Conservation (phyloP, 495 filamentous ascomycete species). For the Aspergillus sclerotioniger region DNA sequence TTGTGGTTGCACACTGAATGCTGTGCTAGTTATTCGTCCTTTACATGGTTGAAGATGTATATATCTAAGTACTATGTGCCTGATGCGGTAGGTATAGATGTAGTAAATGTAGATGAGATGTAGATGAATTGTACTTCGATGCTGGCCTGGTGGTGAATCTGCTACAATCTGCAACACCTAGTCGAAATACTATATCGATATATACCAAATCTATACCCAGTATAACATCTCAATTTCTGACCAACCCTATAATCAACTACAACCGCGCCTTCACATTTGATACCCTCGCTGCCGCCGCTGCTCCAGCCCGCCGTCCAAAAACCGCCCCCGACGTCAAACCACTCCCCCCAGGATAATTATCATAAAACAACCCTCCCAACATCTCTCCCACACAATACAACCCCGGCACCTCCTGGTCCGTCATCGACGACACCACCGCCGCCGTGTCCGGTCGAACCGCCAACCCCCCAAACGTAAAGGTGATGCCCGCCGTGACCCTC, state of each 20-base stretch:
- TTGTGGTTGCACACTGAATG: too few species aligned
- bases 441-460: slow-evolving; percentile 47
- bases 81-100: too few species aligned
- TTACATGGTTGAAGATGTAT: too few species aligned
- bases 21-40: too few species aligned
- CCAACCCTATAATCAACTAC: not conserved
- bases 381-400: slow-evolving; percentile 61
- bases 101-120: too few species aligned
- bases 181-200: too few species aligned
- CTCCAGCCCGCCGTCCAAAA: slow-evolving; percentile 54
- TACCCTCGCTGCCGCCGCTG: slow-evolving; percentile 29
- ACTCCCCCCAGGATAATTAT: slow-evolving; percentile 64
- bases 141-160: too few species aligned
- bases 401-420: slow-evolving; percentile 44
- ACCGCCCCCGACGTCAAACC: slow-evolving; percentile 59
- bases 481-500: slow-evolving; percentile 58
- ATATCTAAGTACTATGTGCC: too few species aligned
- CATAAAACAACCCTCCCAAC: slow-evolving; percentile 61
- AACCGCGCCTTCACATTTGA: not conserved
- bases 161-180: too few species aligned
- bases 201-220: too few species aligned
- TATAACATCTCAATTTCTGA: too few species aligned
- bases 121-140: too few species aligned
- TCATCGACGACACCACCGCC: slow-evolving; percentile 45
- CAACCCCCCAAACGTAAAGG: slow-evolving; percentile 65